Evolutionary conservation across 495 filamentous ascomycete species (phyloP).

Genomic region (Podospora tetraspora): DNA sequence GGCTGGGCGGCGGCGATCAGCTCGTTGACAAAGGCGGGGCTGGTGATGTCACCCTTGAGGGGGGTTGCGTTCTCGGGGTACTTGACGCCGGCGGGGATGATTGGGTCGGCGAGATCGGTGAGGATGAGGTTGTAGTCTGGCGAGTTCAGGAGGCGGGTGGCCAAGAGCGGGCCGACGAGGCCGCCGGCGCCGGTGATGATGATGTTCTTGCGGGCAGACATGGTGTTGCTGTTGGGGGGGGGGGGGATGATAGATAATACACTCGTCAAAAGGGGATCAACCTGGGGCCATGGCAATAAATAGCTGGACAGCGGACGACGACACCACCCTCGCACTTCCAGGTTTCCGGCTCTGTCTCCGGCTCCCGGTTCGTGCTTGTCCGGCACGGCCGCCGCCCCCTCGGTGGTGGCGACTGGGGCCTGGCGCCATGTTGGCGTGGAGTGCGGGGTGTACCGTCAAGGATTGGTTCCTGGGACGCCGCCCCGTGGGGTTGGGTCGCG

Average conservation of each 20-base stretch:
- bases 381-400: not conserved
- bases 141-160: conserved; percentile 53
- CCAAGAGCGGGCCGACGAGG: conserved; percentile 65
- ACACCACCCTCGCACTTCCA: not conserved
- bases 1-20: conserved; percentile 45
- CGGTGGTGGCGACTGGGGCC: not conserved
- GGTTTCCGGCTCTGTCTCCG: not conserved
- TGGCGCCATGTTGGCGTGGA: not conserved
- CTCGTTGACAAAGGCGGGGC: conserved; percentile 38
- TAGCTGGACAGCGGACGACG: not conserved
- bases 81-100: conserved; percentile 45
- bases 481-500: not conserved
- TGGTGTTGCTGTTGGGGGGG: not conserved
- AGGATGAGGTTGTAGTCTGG: conserved; percentile 54
- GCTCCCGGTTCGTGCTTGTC: not conserved
- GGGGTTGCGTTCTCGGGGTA: conserved; percentile 50
- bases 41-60: conserved; percentile 59
- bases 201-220: conserved; percentile 40
- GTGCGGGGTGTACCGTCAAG: not conserved
- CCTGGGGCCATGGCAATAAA: not conserved
- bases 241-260: not conserved
- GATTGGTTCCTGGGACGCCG: not conserved
- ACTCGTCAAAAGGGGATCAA: not conserved
- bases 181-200: conserved; percentile 70
- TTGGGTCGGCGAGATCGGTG: conserved; percentile 58